Percentiles rank a stretch among this genome's conserved stretches.
phyloP scores from a whole-genome alignment of 108 stramenopile species.

The Epithemia pelagica region DNA sequence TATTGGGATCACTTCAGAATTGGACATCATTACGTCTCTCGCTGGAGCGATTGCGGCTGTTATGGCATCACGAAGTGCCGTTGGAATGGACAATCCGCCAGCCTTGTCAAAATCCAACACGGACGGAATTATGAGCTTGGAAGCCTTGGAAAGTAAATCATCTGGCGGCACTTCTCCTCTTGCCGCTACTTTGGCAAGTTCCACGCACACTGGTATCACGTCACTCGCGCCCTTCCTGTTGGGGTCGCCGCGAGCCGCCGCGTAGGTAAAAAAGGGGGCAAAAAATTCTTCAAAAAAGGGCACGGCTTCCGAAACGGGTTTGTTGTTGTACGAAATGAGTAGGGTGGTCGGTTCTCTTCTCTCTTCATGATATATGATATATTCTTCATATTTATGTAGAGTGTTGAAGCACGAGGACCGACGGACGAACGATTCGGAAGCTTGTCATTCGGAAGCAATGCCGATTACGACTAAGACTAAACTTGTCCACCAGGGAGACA shows the following conservation, averaged over 20 bases:
- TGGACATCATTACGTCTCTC: constrained; percentile 30
- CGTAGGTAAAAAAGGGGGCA: constrained; percentile 69
- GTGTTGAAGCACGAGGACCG: too few relatives aligned
- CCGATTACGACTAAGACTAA: too few relatives aligned
- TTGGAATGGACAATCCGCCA: constrained; percentile 34
- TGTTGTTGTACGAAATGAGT: constrained; percentile 73
- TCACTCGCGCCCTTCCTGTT: constrained; percentile 29
- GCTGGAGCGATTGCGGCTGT: constrained; percentile 36
- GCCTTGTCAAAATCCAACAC: background rate
- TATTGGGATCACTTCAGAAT: constrained; percentile 55
- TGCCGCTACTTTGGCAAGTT: constrained; percentile 33
- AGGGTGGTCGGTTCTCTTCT: too few relatives aligned
- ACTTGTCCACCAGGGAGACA: too few relatives aligned
- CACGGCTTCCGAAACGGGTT: constrained; percentile 73
- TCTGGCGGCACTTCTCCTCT: constrained; percentile 61
- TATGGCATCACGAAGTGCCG: constrained; percentile 43
- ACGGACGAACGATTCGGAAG: too few relatives aligned
- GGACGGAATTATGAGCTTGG: constrained; percentile 8
- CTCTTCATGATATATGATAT: too few relatives aligned
- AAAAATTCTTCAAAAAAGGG: constrained; percentile 85
- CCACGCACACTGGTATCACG: constrained; percentile 21
- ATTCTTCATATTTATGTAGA: too few relatives aligned
- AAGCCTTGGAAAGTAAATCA: constrained; percentile 30
- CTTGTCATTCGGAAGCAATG: too few relatives aligned
- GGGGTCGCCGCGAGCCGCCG: constrained; percentile 41